A percentile compares a stretch with the other conserved stretches of the same genome.
These are phyloP conservation scores for Smittium culicis DNA, from an alignment of 371 early-diverging fungal genomes.

Conservation along the genomic window DNA sequence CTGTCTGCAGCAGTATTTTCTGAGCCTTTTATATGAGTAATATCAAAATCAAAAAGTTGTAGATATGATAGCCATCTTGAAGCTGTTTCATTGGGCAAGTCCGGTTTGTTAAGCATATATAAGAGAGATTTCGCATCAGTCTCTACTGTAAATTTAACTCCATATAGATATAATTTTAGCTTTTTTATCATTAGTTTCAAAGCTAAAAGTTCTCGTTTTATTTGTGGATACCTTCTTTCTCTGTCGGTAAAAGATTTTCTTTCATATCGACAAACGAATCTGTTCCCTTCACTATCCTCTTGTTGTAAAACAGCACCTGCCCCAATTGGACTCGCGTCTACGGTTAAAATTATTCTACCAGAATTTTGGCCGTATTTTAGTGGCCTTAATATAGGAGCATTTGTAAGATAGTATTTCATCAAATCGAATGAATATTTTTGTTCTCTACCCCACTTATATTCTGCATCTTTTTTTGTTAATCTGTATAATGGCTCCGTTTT, in stretches of 20 bases:
- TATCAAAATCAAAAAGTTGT: slow-evolving; percentile 10
- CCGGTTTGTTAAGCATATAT: slow-evolving; percentile 15
- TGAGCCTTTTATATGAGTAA: slow-evolving; percentile 10
- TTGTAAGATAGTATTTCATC: too few relatives aligned
- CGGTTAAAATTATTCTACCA: too few relatives aligned
- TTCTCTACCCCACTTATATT: too few relatives aligned
- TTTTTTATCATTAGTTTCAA: slow-evolving; percentile 9
- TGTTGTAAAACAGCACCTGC: slow-evolving; percentile 14
- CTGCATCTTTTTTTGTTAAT: too few relatives aligned
- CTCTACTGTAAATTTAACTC: slow-evolving; percentile 8
- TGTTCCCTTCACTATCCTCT: slow-evolving; percentile 8
- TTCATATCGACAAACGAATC: slow-evolving; percentile 12
- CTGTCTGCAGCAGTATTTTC: slow-evolving; percentile 14
- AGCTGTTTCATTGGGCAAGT: slow-evolving; percentile 6
- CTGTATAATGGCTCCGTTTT: too few relatives aligned
- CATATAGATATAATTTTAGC: slow-evolving; percentile 11
- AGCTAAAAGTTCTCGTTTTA: slow-evolving; percentile 12
- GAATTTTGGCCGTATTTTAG: too few relatives aligned
- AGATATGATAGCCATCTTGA: slow-evolving; percentile 13
- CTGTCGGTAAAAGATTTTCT: slow-evolving; percentile 12
- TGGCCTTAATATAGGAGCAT: too few relatives aligned
- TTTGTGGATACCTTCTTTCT: slow-evolving; percentile 14
- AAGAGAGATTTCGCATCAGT: slow-evolving; percentile 12
- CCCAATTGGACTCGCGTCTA: slow-evolving; percentile 14
- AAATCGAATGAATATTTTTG: too few relatives aligned